These are phyloP conservation scores for Clohesyomyces aquaticus DNA, from an alignment of 495 filamentous ascomycete genomes.

Conservation along the genomic window DNA sequence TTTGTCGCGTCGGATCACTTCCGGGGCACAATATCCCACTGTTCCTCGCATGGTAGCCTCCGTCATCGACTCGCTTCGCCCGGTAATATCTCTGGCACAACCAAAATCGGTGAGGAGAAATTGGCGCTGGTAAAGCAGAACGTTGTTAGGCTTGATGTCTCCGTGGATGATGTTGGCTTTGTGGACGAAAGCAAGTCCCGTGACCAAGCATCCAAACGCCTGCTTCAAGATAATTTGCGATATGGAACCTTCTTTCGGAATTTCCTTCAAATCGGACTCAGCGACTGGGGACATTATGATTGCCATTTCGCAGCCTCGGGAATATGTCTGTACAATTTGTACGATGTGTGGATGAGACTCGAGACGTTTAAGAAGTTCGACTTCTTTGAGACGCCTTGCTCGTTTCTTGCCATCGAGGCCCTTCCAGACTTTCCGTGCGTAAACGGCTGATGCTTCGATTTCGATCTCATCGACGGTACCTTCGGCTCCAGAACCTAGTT, in stretches of 20 bases:
- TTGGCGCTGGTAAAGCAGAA: conserved; percentile 48
- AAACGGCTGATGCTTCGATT: background rate
- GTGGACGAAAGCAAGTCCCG: conserved; percentile 51
- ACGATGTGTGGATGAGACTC: conserved; percentile 6
- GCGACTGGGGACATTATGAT: conserved; percentile 8
- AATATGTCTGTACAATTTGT: background rate
- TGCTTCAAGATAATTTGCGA: background rate
- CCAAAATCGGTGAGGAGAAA: conserved; percentile 53
- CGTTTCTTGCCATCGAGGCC: background rate
- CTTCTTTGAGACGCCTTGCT: conserved; percentile 5
- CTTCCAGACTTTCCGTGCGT: background rate
- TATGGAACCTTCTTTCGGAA: background rate
- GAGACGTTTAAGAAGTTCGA: background rate
- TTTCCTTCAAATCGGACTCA: conserved; percentile 5
- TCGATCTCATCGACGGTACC: background rate
- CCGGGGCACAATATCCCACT: conserved; percentile 18
- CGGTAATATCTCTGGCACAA: conserved; percentile 43
- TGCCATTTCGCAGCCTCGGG: background rate
- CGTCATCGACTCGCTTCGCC: background rate
- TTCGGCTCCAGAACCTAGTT: background rate
- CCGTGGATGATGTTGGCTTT: conserved; percentile 48
- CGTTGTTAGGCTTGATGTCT: conserved; percentile 56
- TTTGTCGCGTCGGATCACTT: conserved; percentile 1
- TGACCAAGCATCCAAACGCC: conserved; percentile 41
- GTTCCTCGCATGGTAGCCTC: background rate